These are phyloP conservation scores for Aspergillus alliaceus DNA, from an alignment of 2,329 filamentous ascomycete species.

Conservation along the genomic window DNA sequence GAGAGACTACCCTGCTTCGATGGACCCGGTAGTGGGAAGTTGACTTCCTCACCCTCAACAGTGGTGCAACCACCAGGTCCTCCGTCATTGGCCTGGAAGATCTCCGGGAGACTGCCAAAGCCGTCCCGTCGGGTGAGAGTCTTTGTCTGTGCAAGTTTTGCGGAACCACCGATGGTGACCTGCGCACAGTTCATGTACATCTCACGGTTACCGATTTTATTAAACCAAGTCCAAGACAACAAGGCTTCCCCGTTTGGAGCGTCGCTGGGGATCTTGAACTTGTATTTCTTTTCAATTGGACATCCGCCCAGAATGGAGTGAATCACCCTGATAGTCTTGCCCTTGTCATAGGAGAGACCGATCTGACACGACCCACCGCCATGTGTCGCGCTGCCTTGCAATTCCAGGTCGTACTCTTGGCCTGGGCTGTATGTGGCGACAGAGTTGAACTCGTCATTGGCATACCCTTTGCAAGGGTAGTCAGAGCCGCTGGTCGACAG, in stretches of 20 bases:
- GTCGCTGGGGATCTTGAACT: slow-evolving; percentile 66
- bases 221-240: slow-evolving; percentile 77
- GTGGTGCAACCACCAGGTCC: slow-evolving; percentile 58
- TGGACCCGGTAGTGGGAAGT: slow-evolving; percentile 66
- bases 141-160: slow-evolving; percentile 8
- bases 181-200: slow-evolving; percentile 86
- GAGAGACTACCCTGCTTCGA: slow-evolving; percentile 45
- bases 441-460: slow-evolving; percentile 52
- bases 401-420: slow-evolving; percentile 60
- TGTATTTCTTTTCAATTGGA: slow-evolving; percentile 54
- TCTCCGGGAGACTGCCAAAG: slow-evolving; percentile 61
- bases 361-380: slow-evolving; percentile 75
- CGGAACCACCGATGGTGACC: slow-evolving; percentile 56
- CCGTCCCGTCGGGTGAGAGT: slow-evolving; percentile 14
- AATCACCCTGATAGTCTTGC: slow-evolving; percentile 68
- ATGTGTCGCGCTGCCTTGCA: slow-evolving; percentile 64
- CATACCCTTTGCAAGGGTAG: slow-evolving; percentile 75
- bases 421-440: slow-evolving; percentile 65
- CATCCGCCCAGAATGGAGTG: slow-evolving; percentile 63
- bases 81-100: slow-evolving; percentile 70
- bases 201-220: slow-evolving; percentile 73
- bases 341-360: slow-evolving; percentile 71
- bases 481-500: slow-evolving; percentile 59
- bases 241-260: slow-evolving; percentile 62
- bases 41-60: slow-evolving; percentile 56